Evolutionary conservation across 371 early-diverging fungal genomes (phyloP), one percentile per base, ranked within the genome.

Genomic region (Syncephalastrum contaminatum): DNA sequence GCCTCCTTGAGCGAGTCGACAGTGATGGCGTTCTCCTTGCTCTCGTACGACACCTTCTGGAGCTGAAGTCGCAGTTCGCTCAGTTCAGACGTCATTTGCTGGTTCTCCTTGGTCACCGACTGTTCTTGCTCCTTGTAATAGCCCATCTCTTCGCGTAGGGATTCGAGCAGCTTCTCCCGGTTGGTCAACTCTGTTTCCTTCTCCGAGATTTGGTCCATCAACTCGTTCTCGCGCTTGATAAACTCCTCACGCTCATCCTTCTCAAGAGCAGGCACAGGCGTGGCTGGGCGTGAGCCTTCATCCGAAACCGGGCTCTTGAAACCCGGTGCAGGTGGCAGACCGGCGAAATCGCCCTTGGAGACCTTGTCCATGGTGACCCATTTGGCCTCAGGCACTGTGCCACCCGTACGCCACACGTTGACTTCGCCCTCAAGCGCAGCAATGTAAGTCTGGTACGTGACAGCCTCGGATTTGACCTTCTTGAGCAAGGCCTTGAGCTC

Each of bases 241-340:
- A 96, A 95, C 56, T 93, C 96, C 43, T 96, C 96, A 41, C 94
- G 83, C 69, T 96, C 96, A 63, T 95, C 96, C 43, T 90, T 84
- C 52, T 84, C 84, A 41, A 95, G 72, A 4, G 73, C 79, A 21
- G 85, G 77, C 1, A 84, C 85, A 13, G 94, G 93, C 4, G 95
- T 92, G 0, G 84, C 73, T 2, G 93, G 85, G 16, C 93, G 81
- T 5, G 89, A 89, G 4, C 66, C 58, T 45, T 76, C 78, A 39
- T 70, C 69, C 14, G 57, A 53, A 8, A 60, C 21, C n/a, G 75
- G 76, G 43, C 73, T 62, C 73, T 73, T 73, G 58, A 77, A 70
- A 21, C 78, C 77, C 2, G 81, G 77, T 7, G 77, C 69, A 30
- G 78, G 79, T 39, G 78, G 64, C 48, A 69, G 45, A 16, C 66